Percentiles rank a stretch among this genome's conserved stretches.
Conservation (phyloP, 1,284 basidiomycete species). For the Apiotrichum brassicae region DNA sequence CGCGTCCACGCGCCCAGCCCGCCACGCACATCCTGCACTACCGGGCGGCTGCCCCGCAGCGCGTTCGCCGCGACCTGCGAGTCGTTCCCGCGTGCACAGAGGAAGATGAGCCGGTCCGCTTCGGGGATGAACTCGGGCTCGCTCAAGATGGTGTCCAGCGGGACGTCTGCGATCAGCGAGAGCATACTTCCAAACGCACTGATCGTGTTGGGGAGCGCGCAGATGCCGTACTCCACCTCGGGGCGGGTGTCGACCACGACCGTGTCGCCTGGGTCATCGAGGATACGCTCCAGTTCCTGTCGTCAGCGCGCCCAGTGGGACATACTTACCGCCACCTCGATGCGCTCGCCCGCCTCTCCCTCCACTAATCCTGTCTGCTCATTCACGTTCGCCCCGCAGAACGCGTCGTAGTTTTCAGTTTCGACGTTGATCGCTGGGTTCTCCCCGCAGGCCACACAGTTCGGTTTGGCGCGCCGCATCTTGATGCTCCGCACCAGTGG, state of each 20-base stretch:
- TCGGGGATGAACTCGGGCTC: constrained; percentile 19
- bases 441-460: constrained; percentile 37
- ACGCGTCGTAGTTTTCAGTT: constrained; percentile 61
- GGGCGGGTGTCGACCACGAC: constrained; percentile 76
- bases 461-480: constrained; percentile 55
- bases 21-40: constrained; percentile 65
- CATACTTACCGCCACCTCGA: constrained; percentile 22
- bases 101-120: constrained; percentile 52
- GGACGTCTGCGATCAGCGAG: constrained; percentile 33
- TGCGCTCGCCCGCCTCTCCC: constrained; percentile 37
- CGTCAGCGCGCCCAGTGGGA: neutral
- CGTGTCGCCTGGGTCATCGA: neutral
- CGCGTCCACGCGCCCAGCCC: constrained; percentile 70
- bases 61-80: constrained; percentile 76
- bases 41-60: constrained; percentile 44
- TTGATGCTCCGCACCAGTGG: constrained; percentile 76
- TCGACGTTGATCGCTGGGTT: constrained; percentile 27
- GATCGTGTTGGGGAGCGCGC: constrained; percentile 63
- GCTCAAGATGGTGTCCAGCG: constrained; percentile 31
- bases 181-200: constrained; percentile 54
- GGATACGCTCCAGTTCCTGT: constrained; percentile 4
- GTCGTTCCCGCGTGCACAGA: constrained; percentile 90
- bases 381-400: constrained; percentile 56
- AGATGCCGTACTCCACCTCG: constrained; percentile 76
- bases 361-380: constrained; percentile 21